Evolutionary conservation across 2,329 filamentous ascomycete species (phyloP), one percentile per base, ranked within the genome.

Genomic region (Alternaria consortialis): DNA sequence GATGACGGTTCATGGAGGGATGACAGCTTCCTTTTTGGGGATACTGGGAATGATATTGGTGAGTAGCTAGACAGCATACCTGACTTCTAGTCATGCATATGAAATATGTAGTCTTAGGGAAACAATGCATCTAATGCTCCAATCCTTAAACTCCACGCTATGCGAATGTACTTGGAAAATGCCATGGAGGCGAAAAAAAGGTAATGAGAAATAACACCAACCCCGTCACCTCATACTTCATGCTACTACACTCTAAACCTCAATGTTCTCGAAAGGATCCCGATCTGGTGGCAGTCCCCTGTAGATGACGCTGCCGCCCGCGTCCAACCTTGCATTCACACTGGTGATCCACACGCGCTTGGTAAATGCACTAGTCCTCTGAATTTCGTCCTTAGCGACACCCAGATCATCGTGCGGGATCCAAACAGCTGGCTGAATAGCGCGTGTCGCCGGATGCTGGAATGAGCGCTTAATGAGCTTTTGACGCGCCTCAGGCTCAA

Each of bases 341-440:
- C 97, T 97, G 71, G 92, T 97, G 75, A 98, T 93, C 91, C 93
- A 97, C 53, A 98, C 91, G 66, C 85, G 84, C 40, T 80, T 84
- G 60, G 91, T 94, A 76, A 93, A 91, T 48, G 85, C 84, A 66
- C 89, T 86, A 7, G 93, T 97, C 36, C 91, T 85, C 72, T 85
- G 85, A 44, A 98, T 90, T 81, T 99, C 95, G 69, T 98, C 94
- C 70, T 97, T 93, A 67, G 91, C 93, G 58, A 99, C 87, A 5
- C 95, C 95, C 5, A 98, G 80, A 67, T 95, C 91, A 74, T 99
- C 95, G 11, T 90, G 88, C 0, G 95, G 95, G 44, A 99, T 92
- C 95, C 95, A 99, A 27, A 99, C 89, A 0, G 92, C 92, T 0
- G 95, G 95, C 54, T 93, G 86, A 53, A 91, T 87, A 1, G 94